Conservation (phyloP, 192 early-diverging fungal genomes). For the Spizellomyces punctatus region DNA sequence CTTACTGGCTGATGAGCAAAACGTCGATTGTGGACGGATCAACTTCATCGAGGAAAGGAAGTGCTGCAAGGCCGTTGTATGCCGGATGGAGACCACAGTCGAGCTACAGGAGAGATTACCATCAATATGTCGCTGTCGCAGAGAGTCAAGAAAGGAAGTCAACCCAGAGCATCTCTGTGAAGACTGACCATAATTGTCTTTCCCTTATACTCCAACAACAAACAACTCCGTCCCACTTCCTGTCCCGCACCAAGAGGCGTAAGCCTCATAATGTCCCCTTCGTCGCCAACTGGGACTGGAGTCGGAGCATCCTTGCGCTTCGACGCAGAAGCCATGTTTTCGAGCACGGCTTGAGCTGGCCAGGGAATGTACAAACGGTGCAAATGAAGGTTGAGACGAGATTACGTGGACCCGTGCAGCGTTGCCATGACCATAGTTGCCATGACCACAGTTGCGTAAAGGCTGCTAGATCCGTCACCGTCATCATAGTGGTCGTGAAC, state of each 20-base stretch:
- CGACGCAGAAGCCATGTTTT: neutral
- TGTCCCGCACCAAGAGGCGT: conserved; percentile 96
- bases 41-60: conserved; percentile 95
- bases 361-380: no score
- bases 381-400: no score
- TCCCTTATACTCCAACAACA: conserved; percentile 91
- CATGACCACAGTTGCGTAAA: no score
- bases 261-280: conserved; percentile 83
- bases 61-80: conserved; percentile 81
- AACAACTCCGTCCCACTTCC: conserved; percentile 94
- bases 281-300: conserved; percentile 38
- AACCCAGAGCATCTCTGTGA: neutral
- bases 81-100: conserved; percentile 98
- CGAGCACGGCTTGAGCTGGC: no score
- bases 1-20: conserved; percentile 90
- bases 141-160: no score
- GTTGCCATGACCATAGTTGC: no score
- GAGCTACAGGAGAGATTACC: conserved; percentile 53
- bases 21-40: conserved; percentile 88
- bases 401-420: no score
- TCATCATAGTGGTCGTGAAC: no score
- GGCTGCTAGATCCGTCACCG: no score
- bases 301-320: conserved; percentile 32
- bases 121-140: no score
- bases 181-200: conserved; percentile 83